Evolutionary conservation across 2,329 filamentous ascomycete genomes (phyloP).

Genomic region (Colletotrichum cordylinicola): DNA sequence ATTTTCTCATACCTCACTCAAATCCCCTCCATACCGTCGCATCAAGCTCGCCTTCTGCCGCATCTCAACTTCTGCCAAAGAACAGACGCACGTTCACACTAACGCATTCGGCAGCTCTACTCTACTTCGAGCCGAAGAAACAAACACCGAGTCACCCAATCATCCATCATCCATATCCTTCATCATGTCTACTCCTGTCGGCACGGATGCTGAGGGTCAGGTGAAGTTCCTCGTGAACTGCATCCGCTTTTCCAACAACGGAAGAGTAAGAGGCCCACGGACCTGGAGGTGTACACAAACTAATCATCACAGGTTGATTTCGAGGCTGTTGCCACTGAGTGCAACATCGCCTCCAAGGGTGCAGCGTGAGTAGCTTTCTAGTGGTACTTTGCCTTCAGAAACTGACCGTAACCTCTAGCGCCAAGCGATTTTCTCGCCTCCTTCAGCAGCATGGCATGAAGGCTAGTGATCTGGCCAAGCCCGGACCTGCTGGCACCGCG

Average conservation of each 20-base stretch:
- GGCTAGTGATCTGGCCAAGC: constrained; percentile 19
- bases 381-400: neutral
- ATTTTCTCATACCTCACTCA: neutral
- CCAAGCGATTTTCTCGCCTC: constrained; percentile 72
- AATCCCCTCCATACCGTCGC: neutral
- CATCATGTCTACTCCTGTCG: constrained; percentile 20
- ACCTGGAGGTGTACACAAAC: neutral
- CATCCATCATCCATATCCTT: neutral
- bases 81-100: neutral
- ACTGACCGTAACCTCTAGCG: constrained; percentile 43
- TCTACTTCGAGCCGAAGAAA: neutral
- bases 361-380: constrained; percentile 66
- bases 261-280: constrained; percentile 53
- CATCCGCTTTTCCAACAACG: constrained; percentile 64
- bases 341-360: constrained; percentile 67
- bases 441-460: constrained; percentile 62
- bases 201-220: constrained; percentile 55
- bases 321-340: constrained; percentile 66
- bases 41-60: neutral
- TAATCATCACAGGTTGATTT: constrained; percentile 64
- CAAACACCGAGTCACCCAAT: neutral
- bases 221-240: constrained; percentile 72
- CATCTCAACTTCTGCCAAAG: neutral
- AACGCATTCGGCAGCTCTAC: neutral
- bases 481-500: constrained; percentile 7